A percentile compares a stretch with the other conserved stretches of the same genome.
These are phyloP conservation scores for Veloporphyrellus conicus DNA, from an alignment of 1,284 basidiomycete species.

Conservation along the genomic window DNA sequence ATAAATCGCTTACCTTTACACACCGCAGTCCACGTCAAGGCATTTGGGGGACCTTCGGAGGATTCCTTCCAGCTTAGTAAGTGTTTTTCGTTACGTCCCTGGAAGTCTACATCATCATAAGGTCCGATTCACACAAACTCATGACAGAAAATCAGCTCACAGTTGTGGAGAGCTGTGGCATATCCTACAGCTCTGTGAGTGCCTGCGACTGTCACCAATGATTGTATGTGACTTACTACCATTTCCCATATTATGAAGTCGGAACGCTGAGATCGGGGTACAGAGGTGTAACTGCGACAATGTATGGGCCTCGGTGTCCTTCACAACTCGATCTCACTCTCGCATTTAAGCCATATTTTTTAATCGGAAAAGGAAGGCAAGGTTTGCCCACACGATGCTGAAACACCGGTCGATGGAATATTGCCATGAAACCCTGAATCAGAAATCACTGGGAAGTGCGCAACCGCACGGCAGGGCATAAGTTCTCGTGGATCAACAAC, in stretches of 20 bases:
- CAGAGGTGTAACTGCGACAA: not conserved
- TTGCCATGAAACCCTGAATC: conserved; percentile 7
- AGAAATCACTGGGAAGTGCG: not conserved
- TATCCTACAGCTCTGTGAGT: conserved; percentile 34
- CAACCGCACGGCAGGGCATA: not conserved
- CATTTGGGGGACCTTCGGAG: conserved; percentile 39
- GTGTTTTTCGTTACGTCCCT: conserved; percentile 28
- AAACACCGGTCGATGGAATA: conserved; percentile 5
- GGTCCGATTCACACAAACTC: not conserved
- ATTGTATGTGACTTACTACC: conserved; percentile 20
- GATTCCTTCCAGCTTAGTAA: conserved; percentile 41
- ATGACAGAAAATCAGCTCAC: conserved; percentile 31
- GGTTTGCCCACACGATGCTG: not conserved
- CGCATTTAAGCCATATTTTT: conserved; percentile 24
- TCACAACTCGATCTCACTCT: not conserved
- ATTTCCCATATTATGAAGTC: conserved; percentile 13
- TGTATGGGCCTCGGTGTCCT: conserved; percentile 2
- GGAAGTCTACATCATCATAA: conserved; percentile 38
- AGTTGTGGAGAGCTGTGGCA: conserved; percentile 50
- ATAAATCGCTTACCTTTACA: conserved; percentile 48
- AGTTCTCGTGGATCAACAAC: conserved; percentile 10
- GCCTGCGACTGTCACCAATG: not conserved
- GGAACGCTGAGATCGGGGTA: not conserved
- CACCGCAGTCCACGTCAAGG: conserved; percentile 45
- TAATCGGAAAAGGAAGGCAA: conserved; percentile 8